Evolutionary conservation across 306 rosid genomes (phyloP).

Genomic region (Ormosia emarginata): DNA sequence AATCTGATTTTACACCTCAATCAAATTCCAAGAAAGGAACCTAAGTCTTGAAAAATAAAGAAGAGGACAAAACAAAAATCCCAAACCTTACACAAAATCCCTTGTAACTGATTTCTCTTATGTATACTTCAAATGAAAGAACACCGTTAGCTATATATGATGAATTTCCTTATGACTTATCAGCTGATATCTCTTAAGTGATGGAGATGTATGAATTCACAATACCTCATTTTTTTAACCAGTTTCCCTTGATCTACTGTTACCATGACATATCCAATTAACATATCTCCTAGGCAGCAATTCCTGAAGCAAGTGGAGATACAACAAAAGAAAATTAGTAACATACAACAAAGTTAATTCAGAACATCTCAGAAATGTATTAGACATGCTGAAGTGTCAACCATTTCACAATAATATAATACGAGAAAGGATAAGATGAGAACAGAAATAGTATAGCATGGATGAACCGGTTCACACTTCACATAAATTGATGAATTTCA

Average conservation of each 20-base stretch:
- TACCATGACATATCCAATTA: conserved; percentile 50
- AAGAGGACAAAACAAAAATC: conserved; percentile 36
- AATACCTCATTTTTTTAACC: conserved; percentile 39
- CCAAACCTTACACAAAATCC: conserved; percentile 69
- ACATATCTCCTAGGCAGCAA: conserved; percentile 80
- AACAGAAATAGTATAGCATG: neutral
- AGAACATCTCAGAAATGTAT: neutral
- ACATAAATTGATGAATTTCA: neutral
- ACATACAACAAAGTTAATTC: neutral
- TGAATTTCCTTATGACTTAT: conserved; percentile 55
- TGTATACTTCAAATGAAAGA: conserved; percentile 52
- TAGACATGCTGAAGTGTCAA: neutral
- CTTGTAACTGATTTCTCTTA: conserved; percentile 51
- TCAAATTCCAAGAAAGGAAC: conserved; percentile 57
- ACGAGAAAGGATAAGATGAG: neutral
- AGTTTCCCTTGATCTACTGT: conserved; percentile 50
- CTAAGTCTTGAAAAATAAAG: conserved; percentile 35
- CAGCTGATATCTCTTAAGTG: conserved; percentile 47
- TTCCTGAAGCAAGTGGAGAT: conserved; percentile 56
- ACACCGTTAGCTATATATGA: conserved; percentile 59
- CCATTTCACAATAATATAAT: neutral
- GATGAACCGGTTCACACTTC: neutral
- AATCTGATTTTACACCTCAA: conserved; percentile 76
- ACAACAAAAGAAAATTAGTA: conserved; percentile 11
- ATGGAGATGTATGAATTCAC: conserved; percentile 61